Base-by-base conservation (phyloP, 768 basidiomycete genomes). In the Serendipita sp. region DNA sequence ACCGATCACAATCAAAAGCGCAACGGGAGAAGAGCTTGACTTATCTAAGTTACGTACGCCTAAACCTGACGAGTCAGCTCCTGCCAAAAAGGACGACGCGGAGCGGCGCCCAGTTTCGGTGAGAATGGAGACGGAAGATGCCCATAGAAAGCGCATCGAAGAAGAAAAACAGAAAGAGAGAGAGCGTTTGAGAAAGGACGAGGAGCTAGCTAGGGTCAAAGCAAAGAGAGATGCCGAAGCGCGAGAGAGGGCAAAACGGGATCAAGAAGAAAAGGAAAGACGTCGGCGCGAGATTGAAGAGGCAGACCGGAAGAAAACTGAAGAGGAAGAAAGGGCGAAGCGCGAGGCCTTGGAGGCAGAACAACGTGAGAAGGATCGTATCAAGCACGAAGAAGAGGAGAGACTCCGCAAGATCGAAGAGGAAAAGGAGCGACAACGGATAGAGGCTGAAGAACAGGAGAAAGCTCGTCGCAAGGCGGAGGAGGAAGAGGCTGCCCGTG, bases 401-500 rank as follows among this genome's bases (percentile, higher is more conserved):
- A 51, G 48, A 51, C 48, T 51, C 8, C 48, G 48, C 48, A 51
- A 51, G 48, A 51, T 51, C n/a, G 48, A 51, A n/a, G 48, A 51
- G 48, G 56, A 60, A n/a, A 60, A 60, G 28, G 56, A 60, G 56
- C 11, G 28, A 28, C 16, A n/a, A 10, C 28, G 56, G 16, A 23
- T 60, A 11, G 56, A 60, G 56, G 56, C 36, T 2, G 30, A 60
- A n/a, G 56, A 60, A 34, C 18, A 34, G 52, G 52, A 54, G 52
- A 15, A 32, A 1, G 15, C 30, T 30, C 28, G 35, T n/a, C 28
- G 36, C 10, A 23, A 34, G 10, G 56, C 28, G 3, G 54, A 67
- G 38, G 67, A 64, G 46, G 66, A 66, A 23, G 68, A 70, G 35
- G 69, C 71, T 30, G 66, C 65, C 28, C 65, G 70, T 48, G n/a